phyloP scores from a whole-genome alignment of 495 filamentous ascomycete species.

The Aspergillus conjunctus region DNA sequence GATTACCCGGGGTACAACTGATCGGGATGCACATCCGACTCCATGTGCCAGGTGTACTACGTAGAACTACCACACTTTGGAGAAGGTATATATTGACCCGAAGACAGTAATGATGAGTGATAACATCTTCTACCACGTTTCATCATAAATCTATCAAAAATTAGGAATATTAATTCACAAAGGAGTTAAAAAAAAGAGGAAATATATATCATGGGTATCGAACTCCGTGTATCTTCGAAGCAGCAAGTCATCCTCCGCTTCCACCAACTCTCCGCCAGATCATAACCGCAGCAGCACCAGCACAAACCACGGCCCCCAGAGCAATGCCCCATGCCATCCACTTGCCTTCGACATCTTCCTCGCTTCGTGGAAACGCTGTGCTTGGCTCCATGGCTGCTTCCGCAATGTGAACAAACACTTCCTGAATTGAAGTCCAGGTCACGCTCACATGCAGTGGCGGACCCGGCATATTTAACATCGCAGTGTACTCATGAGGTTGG shows the following conservation, averaged over 20 bases:
- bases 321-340: conserved; percentile 84
- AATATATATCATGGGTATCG: conserved; percentile 20
- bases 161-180: background rate
- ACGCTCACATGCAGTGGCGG: conserved; percentile 92
- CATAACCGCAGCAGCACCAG: conserved; percentile 77
- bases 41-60: no score
- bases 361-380: conserved; percentile 81
- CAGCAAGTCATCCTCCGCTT: conserved; percentile 31
- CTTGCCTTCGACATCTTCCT: conserved; percentile 79
- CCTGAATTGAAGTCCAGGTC: conserved; percentile 85
- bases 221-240: conserved; percentile 8
- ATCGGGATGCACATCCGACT: no score
- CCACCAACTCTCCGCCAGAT: conserved; percentile 63
- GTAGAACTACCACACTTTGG: no score
- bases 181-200: background rate
- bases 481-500: conserved; percentile 92
- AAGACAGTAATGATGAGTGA: no score
- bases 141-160: background rate
- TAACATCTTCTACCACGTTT: background rate
- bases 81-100: no score
- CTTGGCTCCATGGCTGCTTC: conserved; percentile 90
- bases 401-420: conserved; percentile 86
- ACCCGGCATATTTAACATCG: conserved; percentile 67
- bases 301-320: conserved; percentile 76
- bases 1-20: no score